phyloP scores from a whole-genome alignment of 495 filamentous ascomycete species.

The Annulohypoxylon nitens region DNA sequence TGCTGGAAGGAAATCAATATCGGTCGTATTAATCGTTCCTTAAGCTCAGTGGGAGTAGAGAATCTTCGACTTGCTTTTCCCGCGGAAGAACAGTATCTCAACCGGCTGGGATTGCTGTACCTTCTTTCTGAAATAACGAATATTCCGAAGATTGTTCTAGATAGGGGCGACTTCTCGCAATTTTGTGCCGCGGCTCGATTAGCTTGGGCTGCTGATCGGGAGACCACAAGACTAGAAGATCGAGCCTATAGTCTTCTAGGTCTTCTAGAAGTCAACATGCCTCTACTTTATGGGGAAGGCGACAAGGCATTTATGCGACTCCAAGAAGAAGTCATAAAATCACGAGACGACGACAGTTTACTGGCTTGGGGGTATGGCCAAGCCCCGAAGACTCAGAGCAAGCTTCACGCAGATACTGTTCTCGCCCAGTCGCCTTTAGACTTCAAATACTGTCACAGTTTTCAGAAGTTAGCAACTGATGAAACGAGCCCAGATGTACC shows the following conservation, averaged over 20 bases:
- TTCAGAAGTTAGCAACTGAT: slow-evolving; percentile 11
- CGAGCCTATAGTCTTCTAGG: slow-evolving; percentile 49
- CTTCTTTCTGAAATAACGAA: slow-evolving; percentile 33
- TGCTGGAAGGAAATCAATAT: slow-evolving; percentile 15
- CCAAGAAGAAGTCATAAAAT: slow-evolving; percentile 49
- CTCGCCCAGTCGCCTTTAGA: slow-evolving; percentile 28
- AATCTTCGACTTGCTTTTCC: neutral
- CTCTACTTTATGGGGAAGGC: slow-evolving; percentile 49
- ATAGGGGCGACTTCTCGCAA: slow-evolving; percentile 20
- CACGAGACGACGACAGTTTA: slow-evolving; percentile 39
- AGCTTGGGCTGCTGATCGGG: slow-evolving; percentile 23
- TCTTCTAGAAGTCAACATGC: slow-evolving; percentile 50
- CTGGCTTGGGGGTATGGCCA: slow-evolving; percentile 39
- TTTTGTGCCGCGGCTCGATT: slow-evolving; percentile 29
- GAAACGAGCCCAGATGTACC: slow-evolving; percentile 28
- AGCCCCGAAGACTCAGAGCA: neutral
- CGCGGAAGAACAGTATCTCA: slow-evolving; percentile 7
- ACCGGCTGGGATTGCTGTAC: slow-evolving; percentile 9
- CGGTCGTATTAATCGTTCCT: slow-evolving; percentile 5
- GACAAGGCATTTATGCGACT: slow-evolving; percentile 44
- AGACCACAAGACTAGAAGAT: slow-evolving; percentile 50
- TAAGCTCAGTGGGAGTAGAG: neutral
- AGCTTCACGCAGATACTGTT: slow-evolving; percentile 4
- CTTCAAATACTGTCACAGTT: slow-evolving; percentile 30
- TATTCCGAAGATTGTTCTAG: slow-evolving; percentile 23